Evolutionary conservation across 1,284 basidiomycete species (phyloP), one percentile per base, ranked within the genome.

Genomic region (Erythrobasidium hasegawianum): DNA sequence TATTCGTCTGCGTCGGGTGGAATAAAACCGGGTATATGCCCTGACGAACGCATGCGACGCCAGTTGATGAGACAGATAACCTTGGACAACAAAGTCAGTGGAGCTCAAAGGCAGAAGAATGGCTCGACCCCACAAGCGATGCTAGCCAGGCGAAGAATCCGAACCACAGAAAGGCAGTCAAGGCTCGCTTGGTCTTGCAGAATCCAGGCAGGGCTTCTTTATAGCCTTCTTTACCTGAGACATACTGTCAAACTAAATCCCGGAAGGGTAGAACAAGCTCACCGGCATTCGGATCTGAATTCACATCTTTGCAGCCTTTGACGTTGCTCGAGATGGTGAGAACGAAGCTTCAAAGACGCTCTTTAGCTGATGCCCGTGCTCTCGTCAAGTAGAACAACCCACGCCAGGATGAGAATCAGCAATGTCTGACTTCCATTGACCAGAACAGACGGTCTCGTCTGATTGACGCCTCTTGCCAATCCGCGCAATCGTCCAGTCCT

Each of bases 101-200:
- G n/a, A n/a, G n/a, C n/a, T n/a, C n/a, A n/a, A n/a, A 3, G 16
- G 22, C 43, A 18, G 43, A 18, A 14, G 43, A 47, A 24, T 1
- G n/a, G n/a, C n/a, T n/a, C n/a, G n/a, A n/a, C 33, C 62, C 29
- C n/a, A 65, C 62, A 20, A 65, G 55, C 2, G 62, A 64, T 27
- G 38, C 50, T 20, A 64, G 67, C 67, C 67, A 68, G 16, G 49
- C 18, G n/a, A 64, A 45, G 61, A 68, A 68, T 22, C 47, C 47
- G 29, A 68, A 65, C 59, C 59, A 68, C 24, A 64, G 40, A 40
- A 68, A 68, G 41, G 67, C 67, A 13, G 60, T 64, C 16, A 68
- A 43, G 49, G 67, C 67, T 2, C 61, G 60, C 52, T 68, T 68
- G 26, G 45, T 52, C 14, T 43, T 24, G 50, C 67, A 68, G 61